Evolutionary conservation across 2,329 filamentous ascomycete species (phyloP), one percentile per base, ranked within the genome.

Genomic region (Macroventuria anomochaeta): DNA sequence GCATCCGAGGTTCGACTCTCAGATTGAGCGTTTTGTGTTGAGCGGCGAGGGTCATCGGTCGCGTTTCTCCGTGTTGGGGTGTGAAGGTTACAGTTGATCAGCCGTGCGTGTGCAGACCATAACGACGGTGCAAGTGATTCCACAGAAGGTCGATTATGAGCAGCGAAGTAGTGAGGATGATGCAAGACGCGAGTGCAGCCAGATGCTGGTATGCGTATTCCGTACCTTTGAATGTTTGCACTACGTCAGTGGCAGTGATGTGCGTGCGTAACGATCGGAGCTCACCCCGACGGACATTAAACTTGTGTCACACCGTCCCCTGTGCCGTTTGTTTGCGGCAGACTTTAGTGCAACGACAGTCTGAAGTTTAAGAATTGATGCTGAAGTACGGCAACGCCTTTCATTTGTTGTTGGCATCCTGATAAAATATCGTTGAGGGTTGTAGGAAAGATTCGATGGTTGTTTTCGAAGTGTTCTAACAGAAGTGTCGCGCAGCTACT

Each of bases 201-300:
- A 51, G 21, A 37, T 42, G 32, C 40, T 40, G 56, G 58, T 25
- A 51, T 48, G 43, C 43, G 43, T 37, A 46, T 15, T 21, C 53
- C 42, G 31, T 37, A 33, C 42, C 49, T 48, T 23, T 25, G 32
- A 50, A 53, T 36, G 26, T 56, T 55, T 32, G 41, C 47, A 55
- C 50, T 41, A 48, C 26, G 40, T 49, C 50, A 52, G 47, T 46
- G 34, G 48, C 46, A 51, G 46, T 15, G 34, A 41, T 37, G 37
- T 39, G 43, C 15, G 38, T 58, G 53, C 38, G 41, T 57, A 32
- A 48, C 26, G 48, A 39, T 43, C 62, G 65, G 63, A 68, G 59
- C 59, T 62, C 26, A 42, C 42, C 28, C 64, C 65, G 62, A 58
- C 37, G 56, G 56, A 48, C 34, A 49, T 15, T 23, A 11, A 15